Base-by-base conservation (phyloP, 257 asterid species). In the Fraxinus cuspidata region DNA sequence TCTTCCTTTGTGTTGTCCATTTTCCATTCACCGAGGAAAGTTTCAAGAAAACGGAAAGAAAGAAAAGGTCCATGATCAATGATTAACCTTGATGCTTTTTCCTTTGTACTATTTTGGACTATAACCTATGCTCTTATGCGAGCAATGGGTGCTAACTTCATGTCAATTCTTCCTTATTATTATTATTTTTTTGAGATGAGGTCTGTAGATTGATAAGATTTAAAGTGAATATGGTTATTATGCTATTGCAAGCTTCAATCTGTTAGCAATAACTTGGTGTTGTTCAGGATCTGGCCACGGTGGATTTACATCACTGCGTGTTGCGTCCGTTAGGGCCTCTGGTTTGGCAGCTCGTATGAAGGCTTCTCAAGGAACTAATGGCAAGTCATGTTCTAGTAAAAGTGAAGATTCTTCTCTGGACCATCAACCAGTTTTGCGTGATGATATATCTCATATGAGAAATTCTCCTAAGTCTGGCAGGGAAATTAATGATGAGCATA, bases 291-390 rank as follows among this genome's bases (percentile, higher is more conserved):
- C 88, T 77, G 29, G 72, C 37, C 51, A 49, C 27, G 40, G 86
- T 78, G 92, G 87, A 31, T 90, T 93, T 85, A 84, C 97, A 72
- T 83, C 92, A 25, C 72, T 91, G 67, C 98, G 94, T 79, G 87
- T 82, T 78, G 94, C 94, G 77, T 86, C 98, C 66, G 15, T 88
- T 70, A 85, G 97, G 85, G 93, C 96, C 35, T 87, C 93, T 73
- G 99, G 99, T 80, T 85, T 92, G 84, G 93, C 91, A 25, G 97
- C 98, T 76, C 80, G 68, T 72, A 76, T 60, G 44, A 73, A n/a
- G 78, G 79, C 81, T 34, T 63, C 82, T 29, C 78, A 74, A 84
- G 88, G 87, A 74, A 77, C 83, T 19, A 85, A 70, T 27, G 68
- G 71, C 63, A 79, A 60, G 77, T 72, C 75, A 38, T 49, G 77